Percentiles rank a stretch among this genome's conserved stretches.
Conservation (phyloP, 352 stramenopile genomes). For the Phytophthora lateralis region DNA sequence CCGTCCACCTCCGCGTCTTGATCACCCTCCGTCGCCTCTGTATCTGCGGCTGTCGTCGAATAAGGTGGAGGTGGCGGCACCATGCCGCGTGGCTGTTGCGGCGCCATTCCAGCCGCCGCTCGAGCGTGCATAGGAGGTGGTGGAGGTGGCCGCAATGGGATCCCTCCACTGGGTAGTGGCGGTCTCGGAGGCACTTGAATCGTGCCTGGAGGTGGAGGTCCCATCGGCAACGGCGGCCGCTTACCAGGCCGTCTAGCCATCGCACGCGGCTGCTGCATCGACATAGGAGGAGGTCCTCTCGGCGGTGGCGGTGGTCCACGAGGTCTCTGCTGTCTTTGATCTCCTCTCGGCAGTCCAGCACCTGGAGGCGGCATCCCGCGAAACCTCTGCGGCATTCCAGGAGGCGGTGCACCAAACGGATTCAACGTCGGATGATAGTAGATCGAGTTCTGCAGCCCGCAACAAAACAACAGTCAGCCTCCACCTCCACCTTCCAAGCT, state of each 20-base stretch:
- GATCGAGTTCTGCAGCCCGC: slow-evolving; percentile 61
- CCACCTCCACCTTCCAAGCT: not conserved
- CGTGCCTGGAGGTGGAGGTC: slow-evolving; percentile 56
- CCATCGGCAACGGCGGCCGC: slow-evolving; percentile 56
- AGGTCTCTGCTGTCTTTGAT: slow-evolving; percentile 18
- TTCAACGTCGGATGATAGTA: slow-evolving; percentile 86
- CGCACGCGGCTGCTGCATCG: slow-evolving; percentile 15
- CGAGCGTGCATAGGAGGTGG: slow-evolving; percentile 34
- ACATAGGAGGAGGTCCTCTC: slow-evolving; percentile 1
- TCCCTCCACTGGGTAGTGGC: slow-evolving; percentile 48
- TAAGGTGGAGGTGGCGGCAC: slow-evolving; percentile 6
- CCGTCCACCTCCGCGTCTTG: slow-evolving; percentile 25
- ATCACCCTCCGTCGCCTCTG: not conserved
- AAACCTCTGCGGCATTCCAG: slow-evolving; percentile 69
- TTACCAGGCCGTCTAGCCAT: slow-evolving; percentile 58
- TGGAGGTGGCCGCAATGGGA: slow-evolving; percentile 47
- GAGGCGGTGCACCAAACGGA: slow-evolving; percentile 71
- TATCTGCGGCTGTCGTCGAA: slow-evolving; percentile 1
- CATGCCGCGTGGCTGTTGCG: slow-evolving; percentile 8
- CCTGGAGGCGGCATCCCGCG: slow-evolving; percentile 36
- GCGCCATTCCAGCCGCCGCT: not conserved
- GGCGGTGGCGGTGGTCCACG: slow-evolving; percentile 8
- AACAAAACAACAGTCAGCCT: not conserved
- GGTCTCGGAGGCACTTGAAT: slow-evolving; percentile 67
- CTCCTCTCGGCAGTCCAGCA: slow-evolving; percentile 3